Conservation (phyloP, 495 filamentous ascomycete species). For the Neurospora sp. region DNA sequence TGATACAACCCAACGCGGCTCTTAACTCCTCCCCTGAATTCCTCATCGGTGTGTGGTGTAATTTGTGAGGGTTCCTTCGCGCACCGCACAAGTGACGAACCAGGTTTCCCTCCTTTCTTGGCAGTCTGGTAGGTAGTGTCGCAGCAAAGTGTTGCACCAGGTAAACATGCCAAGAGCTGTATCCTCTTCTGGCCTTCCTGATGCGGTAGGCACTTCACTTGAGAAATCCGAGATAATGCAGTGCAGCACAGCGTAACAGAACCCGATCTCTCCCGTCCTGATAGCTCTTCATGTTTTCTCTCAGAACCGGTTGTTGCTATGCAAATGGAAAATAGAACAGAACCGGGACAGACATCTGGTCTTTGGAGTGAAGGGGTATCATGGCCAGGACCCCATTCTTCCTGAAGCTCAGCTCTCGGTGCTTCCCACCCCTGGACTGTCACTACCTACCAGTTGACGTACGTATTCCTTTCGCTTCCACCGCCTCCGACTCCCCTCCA, state of each 20-base stretch:
- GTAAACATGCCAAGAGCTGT: neutral
- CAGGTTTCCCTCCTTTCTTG: neutral
- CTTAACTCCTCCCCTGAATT: neutral
- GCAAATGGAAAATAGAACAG: neutral
- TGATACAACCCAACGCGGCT: neutral
- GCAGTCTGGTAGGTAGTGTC: neutral
- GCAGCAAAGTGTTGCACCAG: neutral
- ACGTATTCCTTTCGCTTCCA: neutral
- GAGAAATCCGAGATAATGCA: neutral
- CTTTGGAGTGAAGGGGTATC: neutral
- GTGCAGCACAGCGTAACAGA: neutral
- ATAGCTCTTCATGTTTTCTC: neutral
- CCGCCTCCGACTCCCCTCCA: neutral
- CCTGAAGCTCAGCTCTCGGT: neutral
- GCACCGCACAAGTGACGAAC: neutral
- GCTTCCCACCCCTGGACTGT: neutral
- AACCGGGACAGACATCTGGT: neutral
- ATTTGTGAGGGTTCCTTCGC: neutral
- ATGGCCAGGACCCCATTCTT: neutral
- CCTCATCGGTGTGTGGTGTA: neutral
- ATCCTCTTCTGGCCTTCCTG: neutral
- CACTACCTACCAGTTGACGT: neutral
- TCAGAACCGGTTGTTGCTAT: neutral
- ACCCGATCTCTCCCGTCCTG: neutral
- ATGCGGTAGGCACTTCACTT: neutral